phyloP scores from a whole-genome alignment of 371 early-diverging fungal genomes.

The Rhizopus sp. region DNA sequence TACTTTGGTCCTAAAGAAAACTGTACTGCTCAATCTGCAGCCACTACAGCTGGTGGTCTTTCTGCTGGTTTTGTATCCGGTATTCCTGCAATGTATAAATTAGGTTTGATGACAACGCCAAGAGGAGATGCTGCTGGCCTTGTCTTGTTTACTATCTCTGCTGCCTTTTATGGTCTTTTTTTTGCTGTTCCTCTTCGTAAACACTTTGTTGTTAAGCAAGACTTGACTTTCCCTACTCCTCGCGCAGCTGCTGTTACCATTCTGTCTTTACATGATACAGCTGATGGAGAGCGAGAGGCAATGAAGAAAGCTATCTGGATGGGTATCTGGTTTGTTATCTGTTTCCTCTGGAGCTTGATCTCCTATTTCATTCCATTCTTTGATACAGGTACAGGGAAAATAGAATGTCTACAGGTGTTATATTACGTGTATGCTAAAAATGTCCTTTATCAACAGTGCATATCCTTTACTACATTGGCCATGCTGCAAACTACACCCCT shows the following conservation, averaged over 20 bases:
- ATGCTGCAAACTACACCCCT: constrained; percentile 41
- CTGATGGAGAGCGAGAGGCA: constrained; percentile 43
- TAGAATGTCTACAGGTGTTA: not conserved
- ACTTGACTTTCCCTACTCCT: constrained; percentile 73
- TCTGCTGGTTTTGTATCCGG: constrained; percentile 69
- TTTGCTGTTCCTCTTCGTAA: constrained; percentile 74
- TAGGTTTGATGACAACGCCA: constrained; percentile 57
- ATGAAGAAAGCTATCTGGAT: constrained; percentile 54
- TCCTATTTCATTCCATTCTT: constrained; percentile 64
- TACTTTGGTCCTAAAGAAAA: constrained; percentile 75
- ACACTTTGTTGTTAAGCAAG: constrained; percentile 71
- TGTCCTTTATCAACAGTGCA: constrained; percentile 36
- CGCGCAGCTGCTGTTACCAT: constrained; percentile 73
- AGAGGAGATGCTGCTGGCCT: constrained; percentile 53
- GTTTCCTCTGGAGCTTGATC: constrained; percentile 52
- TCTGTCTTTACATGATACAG: constrained; percentile 57
- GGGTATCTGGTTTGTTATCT: constrained; percentile 47
- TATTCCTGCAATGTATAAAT: constrained; percentile 73
- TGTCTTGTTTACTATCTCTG: constrained; percentile 56
- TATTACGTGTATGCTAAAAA: not conserved
- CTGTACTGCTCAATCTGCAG: constrained; percentile 68
- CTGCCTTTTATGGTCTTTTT: constrained; percentile 74
- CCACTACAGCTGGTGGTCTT: constrained; percentile 74
- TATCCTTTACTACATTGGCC: constrained; percentile 61
- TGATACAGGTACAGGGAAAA: constrained; percentile 28